phyloP scores from a whole-genome alignment of 2,329 filamentous ascomycete genomes.

The Geosmithia flava region DNA sequence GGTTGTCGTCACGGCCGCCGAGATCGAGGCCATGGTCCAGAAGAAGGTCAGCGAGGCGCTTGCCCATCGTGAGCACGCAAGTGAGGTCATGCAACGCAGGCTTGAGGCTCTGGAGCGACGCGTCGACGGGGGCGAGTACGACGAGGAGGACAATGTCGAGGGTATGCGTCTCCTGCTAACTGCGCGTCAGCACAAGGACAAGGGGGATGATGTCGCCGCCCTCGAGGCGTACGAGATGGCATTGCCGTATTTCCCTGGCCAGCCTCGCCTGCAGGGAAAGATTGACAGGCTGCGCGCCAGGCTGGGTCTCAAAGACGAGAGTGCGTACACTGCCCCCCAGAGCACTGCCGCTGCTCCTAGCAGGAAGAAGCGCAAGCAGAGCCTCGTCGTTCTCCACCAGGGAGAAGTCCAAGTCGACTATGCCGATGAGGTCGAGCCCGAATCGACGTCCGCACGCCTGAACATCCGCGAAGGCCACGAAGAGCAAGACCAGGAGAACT shows the following conservation, averaged over 20 bases:
- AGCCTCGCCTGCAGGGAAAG: constrained; percentile 63
- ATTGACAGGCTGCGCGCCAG: constrained; percentile 49
- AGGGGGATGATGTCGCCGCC: constrained; percentile 66
- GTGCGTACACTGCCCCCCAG: neutral
- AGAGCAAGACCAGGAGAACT: constrained; percentile 23
- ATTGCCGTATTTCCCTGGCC: constrained; percentile 72
- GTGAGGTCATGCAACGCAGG: constrained; percentile 66
- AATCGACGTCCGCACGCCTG: neutral
- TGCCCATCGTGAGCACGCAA: constrained; percentile 53
- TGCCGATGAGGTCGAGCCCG: constrained; percentile 12
- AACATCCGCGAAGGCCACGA: constrained; percentile 21
- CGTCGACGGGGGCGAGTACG: constrained; percentile 52
- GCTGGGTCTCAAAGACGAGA: constrained; percentile 20
- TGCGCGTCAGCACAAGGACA: constrained; percentile 80
- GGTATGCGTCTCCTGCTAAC: constrained; percentile 80
- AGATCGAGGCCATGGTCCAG: constrained; percentile 85
- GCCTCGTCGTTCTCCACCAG: constrained; percentile 20
- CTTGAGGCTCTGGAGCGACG: constrained; percentile 76
- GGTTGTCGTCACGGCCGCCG: constrained; percentile 50
- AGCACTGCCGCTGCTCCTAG: constrained; percentile 2
- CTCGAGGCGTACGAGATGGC: constrained; percentile 80
- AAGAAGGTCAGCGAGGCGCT: constrained; percentile 84
- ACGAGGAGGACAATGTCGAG: constrained; percentile 64
- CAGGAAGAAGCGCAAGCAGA: constrained; percentile 10
- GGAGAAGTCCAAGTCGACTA: constrained; percentile 15